Percentiles rank a stretch among this genome's conserved stretches.
Evolutionary conservation across 805 yeast species (phyloP).

Genomic region (Barnettozyma pratensis): DNA sequence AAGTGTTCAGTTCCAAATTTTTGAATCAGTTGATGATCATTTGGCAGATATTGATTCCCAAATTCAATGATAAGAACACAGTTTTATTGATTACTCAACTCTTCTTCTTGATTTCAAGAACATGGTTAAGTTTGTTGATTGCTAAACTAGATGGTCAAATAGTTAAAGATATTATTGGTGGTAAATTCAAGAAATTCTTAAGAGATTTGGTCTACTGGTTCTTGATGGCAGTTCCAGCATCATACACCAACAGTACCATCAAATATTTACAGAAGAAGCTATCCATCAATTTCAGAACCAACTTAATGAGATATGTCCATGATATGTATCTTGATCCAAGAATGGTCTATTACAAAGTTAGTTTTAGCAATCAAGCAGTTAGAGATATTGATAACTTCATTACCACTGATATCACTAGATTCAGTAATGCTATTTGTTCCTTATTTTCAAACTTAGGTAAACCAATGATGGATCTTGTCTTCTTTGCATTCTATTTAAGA

Average conservation of each 20-base stretch:
- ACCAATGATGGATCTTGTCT: conserved; percentile 80
- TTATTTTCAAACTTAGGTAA: conserved; percentile 87
- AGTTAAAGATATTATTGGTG: conserved; percentile 81
- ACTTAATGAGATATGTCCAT: conserved; percentile 79
- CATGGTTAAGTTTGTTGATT: conserved; percentile 80
- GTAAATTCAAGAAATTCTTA: conserved; percentile 66
- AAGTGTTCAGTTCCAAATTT: conserved; percentile 53
- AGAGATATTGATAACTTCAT: conserved; percentile 77
- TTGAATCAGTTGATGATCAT: conserved; percentile 68
- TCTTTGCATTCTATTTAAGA: conserved; percentile 78
- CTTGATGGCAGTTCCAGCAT: conserved; percentile 85
- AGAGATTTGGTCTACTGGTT: conserved; percentile 85
- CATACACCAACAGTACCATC: conserved; percentile 87
- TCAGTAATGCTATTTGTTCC: conserved; percentile 75
- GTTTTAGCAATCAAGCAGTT: conserved; percentile 41
- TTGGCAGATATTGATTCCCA: conserved; percentile 81
- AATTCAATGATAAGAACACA: conserved; percentile 60
- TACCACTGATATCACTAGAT: conserved; percentile 77
- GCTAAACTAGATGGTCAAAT: conserved; percentile 91
- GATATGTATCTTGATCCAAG: conserved; percentile 80
- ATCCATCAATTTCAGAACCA: conserved; percentile 79
- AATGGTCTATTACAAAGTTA: conserved; percentile 77
- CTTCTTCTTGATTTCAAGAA: conserved; percentile 68
- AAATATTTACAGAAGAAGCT: conserved; percentile 71
- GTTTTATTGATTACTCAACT: conserved; percentile 65